Percentiles rank a stretch among this genome's conserved stretches.
phyloP scores from a whole-genome alignment of 2,329 filamentous ascomycete species.

The Xylariomycetidae sp. region DNA sequence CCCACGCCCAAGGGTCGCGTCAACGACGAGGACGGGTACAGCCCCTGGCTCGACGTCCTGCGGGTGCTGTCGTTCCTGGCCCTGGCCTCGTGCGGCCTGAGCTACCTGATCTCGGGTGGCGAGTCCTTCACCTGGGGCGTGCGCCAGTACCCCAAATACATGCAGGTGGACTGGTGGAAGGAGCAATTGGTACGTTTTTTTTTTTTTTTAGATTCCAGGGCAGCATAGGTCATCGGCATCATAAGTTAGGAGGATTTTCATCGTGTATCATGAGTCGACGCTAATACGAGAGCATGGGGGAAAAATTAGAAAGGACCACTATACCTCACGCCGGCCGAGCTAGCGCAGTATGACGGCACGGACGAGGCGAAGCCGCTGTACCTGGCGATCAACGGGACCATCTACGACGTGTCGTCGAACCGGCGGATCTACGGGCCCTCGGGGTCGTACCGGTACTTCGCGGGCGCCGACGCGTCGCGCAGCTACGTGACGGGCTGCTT shows the following conservation, averaged over 20 bases:
- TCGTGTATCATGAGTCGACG: too few species aligned
- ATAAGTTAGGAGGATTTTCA: too few species aligned
- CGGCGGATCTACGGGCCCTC: conserved; percentile 73
- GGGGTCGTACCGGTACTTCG: conserved; percentile 81
- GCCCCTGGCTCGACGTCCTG: conserved; percentile 58
- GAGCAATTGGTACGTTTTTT: conserved; percentile 50
- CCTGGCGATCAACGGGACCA: conserved; percentile 81
- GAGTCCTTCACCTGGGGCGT: conserved; percentile 66
- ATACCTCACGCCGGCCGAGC: conserved; percentile 69
- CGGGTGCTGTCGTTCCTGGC: conserved; percentile 65
- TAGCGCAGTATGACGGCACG: conserved; percentile 71
- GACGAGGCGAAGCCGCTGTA: conserved; percentile 76
- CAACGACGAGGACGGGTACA: conserved; percentile 61
- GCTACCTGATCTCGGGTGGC: conserved; percentile 70
- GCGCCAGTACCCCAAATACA: conserved; percentile 57
- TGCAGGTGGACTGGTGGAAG: conserved; percentile 54
- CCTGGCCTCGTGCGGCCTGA: conserved; percentile 62
- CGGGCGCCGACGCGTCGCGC: conserved; percentile 79
- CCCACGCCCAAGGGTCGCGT: conserved; percentile 26
- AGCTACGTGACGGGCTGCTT: conserved; percentile 95
- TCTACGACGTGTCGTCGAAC: conserved; percentile 76
- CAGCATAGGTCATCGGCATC: too few species aligned
- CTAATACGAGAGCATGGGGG: too few species aligned
- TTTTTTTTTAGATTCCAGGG: neutral
- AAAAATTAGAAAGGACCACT: conserved; percentile 56